phyloP scores from a whole-genome alignment of 352 stramenopile genomes.

The Elongisporangium prolatum region DNA sequence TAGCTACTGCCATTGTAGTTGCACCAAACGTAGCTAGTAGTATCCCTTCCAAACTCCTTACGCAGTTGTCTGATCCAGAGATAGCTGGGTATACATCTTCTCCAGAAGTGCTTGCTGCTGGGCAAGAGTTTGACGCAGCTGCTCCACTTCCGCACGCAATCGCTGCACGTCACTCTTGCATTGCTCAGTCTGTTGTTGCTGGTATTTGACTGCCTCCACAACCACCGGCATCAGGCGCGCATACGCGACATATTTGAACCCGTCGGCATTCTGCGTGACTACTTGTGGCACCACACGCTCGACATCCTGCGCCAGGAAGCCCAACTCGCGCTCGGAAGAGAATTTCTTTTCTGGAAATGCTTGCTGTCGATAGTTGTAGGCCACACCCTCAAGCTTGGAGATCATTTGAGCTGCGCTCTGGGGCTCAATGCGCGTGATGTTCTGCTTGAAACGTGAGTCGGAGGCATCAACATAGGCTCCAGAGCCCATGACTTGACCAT shows the following conservation, averaged over 20 bases:
- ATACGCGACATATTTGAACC: slow-evolving; percentile 90
- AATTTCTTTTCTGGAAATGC: slow-evolving; percentile 49
- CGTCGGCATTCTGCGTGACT: slow-evolving; percentile 53
- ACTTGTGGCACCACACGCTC: slow-evolving; percentile 78
- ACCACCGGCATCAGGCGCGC: slow-evolving; percentile 70
- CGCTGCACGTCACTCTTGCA: slow-evolving; percentile 10
- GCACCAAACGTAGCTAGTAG: no score
- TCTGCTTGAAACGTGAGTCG: slow-evolving; percentile 82
- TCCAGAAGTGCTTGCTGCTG: slow-evolving; percentile 6
- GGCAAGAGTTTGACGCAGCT: slow-evolving; percentile 2
- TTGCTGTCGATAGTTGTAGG: slow-evolving; percentile 45
- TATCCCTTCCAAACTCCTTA: no score
- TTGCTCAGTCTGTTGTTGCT: slow-evolving; percentile 16
- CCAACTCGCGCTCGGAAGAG: slow-evolving; percentile 42
- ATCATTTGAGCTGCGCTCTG: slow-evolving; percentile 38
- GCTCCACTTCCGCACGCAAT: not conserved
- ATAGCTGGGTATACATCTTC: not conserved
- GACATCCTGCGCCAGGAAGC: slow-evolving; percentile 88
- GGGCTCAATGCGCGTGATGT: slow-evolving; percentile 39
- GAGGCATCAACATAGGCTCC: slow-evolving; percentile 90
- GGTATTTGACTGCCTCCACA: slow-evolving; percentile 70
- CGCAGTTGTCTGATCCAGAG: not conserved
- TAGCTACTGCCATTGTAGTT: not conserved
- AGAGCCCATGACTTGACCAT: slow-evolving; percentile 87
- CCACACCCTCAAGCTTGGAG: slow-evolving; percentile 52